Conservation (phyloP, 192 early-diverging fungal genomes). For the Linnemannia schmuckeri region DNA sequence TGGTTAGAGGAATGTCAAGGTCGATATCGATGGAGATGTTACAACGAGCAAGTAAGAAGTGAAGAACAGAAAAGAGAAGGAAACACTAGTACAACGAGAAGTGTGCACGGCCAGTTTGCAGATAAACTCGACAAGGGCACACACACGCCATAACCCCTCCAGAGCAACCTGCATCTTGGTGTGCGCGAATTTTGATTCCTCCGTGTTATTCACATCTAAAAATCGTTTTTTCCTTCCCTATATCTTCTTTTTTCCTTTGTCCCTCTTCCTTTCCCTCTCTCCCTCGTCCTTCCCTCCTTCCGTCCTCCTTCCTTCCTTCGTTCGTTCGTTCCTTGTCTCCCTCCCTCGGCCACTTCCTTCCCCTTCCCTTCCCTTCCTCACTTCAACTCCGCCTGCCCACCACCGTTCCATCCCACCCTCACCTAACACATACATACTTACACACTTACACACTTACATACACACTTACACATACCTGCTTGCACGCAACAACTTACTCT, state of each 20-base stretch:
- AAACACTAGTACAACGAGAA: too few species aligned
- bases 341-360: not conserved
- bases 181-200: too few species aligned
- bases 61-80: too few species aligned
- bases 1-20: not conserved
- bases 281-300: not conserved
- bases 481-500: too few species aligned
- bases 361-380: not conserved
- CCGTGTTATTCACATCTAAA: too few species aligned
- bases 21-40: too few species aligned
- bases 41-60: too few species aligned
- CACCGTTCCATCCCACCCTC: constrained; percentile 1
- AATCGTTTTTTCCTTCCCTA: not conserved
- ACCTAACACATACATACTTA: not conserved
- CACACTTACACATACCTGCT: not conserved
- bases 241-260: not conserved
- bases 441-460: not conserved
- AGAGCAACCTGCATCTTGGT: too few species aligned
- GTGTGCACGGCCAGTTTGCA: too few species aligned
- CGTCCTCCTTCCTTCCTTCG: not conserved
- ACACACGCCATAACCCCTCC: too few species aligned
- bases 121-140: too few species aligned
- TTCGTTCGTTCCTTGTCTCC: not conserved
- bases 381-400: constrained; percentile 9
- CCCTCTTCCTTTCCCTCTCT: not conserved